Conservation (phyloP, 2,329 filamentous ascomycete genomes). For the Aulographum hederae region DNA sequence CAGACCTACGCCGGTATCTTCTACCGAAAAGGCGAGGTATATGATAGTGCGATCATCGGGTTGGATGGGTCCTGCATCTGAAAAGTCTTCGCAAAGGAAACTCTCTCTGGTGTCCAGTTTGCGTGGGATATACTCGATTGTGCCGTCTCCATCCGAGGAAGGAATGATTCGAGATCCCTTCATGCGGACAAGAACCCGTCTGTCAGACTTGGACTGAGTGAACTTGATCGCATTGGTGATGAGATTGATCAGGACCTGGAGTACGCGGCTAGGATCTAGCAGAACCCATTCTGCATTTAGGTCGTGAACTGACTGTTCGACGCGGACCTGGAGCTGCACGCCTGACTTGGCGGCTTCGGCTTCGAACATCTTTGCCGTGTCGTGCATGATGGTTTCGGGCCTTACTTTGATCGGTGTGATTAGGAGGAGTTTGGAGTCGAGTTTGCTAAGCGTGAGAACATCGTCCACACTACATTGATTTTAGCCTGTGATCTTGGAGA, state of each 20-base stretch:
- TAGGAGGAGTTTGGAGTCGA: slow-evolving; percentile 2
- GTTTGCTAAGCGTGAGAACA: slow-evolving; percentile 3
- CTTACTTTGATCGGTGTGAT: slow-evolving; percentile 1
- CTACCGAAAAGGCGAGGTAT: slow-evolving; percentile 43
- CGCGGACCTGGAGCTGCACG: neutral
- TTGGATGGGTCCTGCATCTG: neutral
- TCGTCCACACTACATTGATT: no score
- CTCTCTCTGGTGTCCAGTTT: neutral
- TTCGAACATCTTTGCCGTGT: slow-evolving; percentile 2
- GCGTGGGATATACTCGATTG: neutral
- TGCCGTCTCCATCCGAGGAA: neutral
- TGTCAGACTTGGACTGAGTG: slow-evolving; percentile 1
- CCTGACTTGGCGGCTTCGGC: neutral
- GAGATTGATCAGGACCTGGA: slow-evolving; percentile 3
- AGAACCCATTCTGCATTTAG: slow-evolving; percentile 1
- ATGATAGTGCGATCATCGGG: no score
- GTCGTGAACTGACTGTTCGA: slow-evolving; percentile 3
- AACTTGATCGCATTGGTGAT: slow-evolving; percentile 5
- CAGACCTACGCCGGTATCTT: slow-evolving; percentile 47
- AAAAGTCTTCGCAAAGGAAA: neutral
- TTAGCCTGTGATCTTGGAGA: no score
- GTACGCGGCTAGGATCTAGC: slow-evolving; percentile 2
- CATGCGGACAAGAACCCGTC: neutral
- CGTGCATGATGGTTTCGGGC: neutral
- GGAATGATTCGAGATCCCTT: neutral